Percentiles rank a stretch among this genome's conserved stretches.
Evolutionary conservation across 2,329 filamentous ascomycete genomes (phyloP).

Genomic region (Fusarium sp.): DNA sequence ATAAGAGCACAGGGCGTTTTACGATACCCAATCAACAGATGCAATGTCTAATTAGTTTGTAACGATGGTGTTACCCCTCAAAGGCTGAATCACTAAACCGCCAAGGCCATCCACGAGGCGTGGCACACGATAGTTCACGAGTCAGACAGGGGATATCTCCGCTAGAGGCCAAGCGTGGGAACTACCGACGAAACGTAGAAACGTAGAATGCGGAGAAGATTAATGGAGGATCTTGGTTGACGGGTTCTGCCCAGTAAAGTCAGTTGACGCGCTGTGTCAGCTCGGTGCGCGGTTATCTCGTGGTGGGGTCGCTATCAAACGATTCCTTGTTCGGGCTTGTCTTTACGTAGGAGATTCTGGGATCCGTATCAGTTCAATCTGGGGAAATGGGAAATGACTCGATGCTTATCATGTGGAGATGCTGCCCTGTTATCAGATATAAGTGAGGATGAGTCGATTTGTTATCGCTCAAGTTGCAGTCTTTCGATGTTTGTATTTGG

Average conservation of each 20-base stretch:
- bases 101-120: not conserved
- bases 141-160: not conserved
- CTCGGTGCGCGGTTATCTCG: slow-evolving; percentile 37
- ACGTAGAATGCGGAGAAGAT: slow-evolving; percentile 5
- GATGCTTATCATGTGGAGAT: slow-evolving; percentile 18
- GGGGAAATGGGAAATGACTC: slow-evolving; percentile 20
- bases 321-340: not conserved
- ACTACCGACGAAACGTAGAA: slow-evolving; percentile 1
- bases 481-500: not conserved
- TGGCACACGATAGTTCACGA: not conserved
- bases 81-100: not conserved
- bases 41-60: not conserved
- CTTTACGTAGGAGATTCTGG: slow-evolving; percentile 21
- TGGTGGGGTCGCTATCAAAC: slow-evolving; percentile 28
- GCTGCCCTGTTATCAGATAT: not conserved
- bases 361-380: slow-evolving; percentile 11
- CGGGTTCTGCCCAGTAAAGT: slow-evolving; percentile 8
- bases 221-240: not conserved
- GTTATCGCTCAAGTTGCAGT: not conserved
- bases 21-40: not conserved
- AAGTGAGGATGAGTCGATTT: not conserved
- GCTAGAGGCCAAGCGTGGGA: not conserved
- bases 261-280: slow-evolving; percentile 16
- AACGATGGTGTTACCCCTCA: not conserved
- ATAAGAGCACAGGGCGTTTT: not conserved